Evolutionary conservation across 1,284 basidiomycete genomes (phyloP), one percentile per base, ranked within the genome.

Genomic region (Volvariella volvacea): DNA sequence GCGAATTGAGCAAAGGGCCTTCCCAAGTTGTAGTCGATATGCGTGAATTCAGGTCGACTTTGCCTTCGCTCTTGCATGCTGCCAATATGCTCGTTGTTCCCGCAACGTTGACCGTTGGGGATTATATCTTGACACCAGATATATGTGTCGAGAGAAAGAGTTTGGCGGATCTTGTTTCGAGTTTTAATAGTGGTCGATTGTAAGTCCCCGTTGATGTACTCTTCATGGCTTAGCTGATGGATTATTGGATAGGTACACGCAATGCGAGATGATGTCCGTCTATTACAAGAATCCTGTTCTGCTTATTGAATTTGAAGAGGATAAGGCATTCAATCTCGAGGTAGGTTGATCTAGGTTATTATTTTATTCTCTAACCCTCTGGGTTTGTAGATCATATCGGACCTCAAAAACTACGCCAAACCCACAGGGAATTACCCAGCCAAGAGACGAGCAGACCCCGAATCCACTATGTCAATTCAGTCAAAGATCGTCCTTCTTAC

Each of bases 221-320:
- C n/a, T n/a, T n/a, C n/a, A n/a, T n/a, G n/a, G n/a, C n/a, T n/a
- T n/a, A n/a, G n/a, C n/a, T n/a, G n/a, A 83, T 15, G n/a, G 32
- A n/a, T n/a, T n/a, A n/a, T n/a, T 12, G 42, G 41, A 1, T 51
- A 96, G 92, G 47, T 97, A 96, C 61, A 91, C 92, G 0, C 95
- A 99, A 59, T 98, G 95, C 67, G 95, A 99, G 65, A 64, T 92
- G 15, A 98, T 99, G 95, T 92, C 88, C 0, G 85, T 88, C 3
- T 88, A 98, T 61, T 99, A 98, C 67, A 94, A 93, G 65, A 84
- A 88, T 36, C 93, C 94, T 0, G 79, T 99, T 44, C 68, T 99
- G 12, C 73, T 99, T n/a, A 97, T 99, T 56, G 95, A 99, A 59
- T 99, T 99, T 54, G 95, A 98, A 56, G 92, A 98, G 63, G 88